phyloP scores from a whole-genome alignment of 176 grass and related monocot genomes.

The Rhynchospora tenuis region DNA sequence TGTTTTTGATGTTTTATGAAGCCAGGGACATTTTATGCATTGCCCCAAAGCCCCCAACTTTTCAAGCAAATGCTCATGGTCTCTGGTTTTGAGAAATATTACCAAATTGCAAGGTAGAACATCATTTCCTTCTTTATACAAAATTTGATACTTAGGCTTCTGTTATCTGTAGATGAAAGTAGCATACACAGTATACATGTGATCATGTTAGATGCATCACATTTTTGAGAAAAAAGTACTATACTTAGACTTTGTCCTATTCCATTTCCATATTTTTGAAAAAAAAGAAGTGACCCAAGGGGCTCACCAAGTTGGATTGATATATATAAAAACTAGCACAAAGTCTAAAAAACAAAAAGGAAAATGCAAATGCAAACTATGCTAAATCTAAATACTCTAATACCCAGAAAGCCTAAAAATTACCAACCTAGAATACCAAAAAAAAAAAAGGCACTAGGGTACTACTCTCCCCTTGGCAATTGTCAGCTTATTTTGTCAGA shows the following conservation, averaged over 20 bases:
- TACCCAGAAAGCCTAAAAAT: no score
- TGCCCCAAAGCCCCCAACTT: constrained; percentile 97
- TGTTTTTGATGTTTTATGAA: constrained; percentile 51
- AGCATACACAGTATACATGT: no score
- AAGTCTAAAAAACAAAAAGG: no score
- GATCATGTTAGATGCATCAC: not conserved
- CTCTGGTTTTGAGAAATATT: constrained; percentile 98
- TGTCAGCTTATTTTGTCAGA: no score
- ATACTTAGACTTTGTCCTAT: not conserved
- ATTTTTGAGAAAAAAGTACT: not conserved
- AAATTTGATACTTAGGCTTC: not conserved
- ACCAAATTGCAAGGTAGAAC: constrained; percentile 80
- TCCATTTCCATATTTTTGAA: not conserved
- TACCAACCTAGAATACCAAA: no score
- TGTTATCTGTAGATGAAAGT: not conserved
- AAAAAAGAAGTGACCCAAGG: no score
- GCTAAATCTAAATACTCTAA: no score
- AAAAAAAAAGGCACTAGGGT: no score
- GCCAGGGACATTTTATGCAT: constrained; percentile 96
- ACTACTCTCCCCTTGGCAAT: no score
- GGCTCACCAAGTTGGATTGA: no score
- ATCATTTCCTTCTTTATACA: constrained; percentile 19
- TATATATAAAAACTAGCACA: no score
- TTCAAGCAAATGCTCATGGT: constrained; percentile 99
- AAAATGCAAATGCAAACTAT: no score